phyloP scores from a whole-genome alignment of 176 grass and related monocot species.

The Luzula sylvatica region DNA sequence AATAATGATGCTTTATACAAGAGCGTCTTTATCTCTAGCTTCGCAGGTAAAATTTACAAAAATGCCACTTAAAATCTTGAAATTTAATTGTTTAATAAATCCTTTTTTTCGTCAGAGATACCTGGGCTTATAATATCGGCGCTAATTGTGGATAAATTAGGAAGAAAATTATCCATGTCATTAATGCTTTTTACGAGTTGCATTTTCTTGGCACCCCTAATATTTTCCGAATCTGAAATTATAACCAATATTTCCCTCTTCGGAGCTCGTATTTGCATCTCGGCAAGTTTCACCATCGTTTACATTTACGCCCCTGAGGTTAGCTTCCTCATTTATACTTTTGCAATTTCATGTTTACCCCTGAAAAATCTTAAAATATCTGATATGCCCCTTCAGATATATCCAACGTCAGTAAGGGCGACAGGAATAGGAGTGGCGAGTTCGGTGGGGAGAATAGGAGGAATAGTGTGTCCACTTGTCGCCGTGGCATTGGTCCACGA shows the following conservation, averaged over 20 bases:
- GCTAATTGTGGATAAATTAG: conserved; percentile 70
- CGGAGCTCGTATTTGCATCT: conserved; percentile 75
- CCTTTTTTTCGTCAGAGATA: conserved; percentile 48
- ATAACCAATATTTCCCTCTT: conserved; percentile 59
- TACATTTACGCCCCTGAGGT: conserved; percentile 99
- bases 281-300: conserved; percentile 75
- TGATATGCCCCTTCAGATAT: conserved; percentile 34
- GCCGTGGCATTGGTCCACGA: conserved; percentile 69
- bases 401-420: conserved; percentile 61
- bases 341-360: background rate
- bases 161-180: conserved; percentile 88
- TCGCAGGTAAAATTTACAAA: conserved; percentile 49
- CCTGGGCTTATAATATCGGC: conserved; percentile 72
- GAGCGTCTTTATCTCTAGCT: conserved; percentile 89
- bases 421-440: conserved; percentile 77
- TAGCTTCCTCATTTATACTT: conserved; percentile 10
- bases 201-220: conserved; percentile 60
- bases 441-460: conserved; percentile 80
- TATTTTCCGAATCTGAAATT: conserved; percentile 56
- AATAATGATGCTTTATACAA: conserved; percentile 62
- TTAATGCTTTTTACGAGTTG: conserved; percentile 75
- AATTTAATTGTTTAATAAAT: background rate
- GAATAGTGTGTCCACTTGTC: conserved; percentile 85
- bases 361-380: background rate
- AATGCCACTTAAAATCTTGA: background rate